These are phyloP conservation scores for Magnaporthiopsis rhizophila DNA, from an alignment of 2,329 filamentous ascomycete species.

Conservation along the genomic window DNA sequence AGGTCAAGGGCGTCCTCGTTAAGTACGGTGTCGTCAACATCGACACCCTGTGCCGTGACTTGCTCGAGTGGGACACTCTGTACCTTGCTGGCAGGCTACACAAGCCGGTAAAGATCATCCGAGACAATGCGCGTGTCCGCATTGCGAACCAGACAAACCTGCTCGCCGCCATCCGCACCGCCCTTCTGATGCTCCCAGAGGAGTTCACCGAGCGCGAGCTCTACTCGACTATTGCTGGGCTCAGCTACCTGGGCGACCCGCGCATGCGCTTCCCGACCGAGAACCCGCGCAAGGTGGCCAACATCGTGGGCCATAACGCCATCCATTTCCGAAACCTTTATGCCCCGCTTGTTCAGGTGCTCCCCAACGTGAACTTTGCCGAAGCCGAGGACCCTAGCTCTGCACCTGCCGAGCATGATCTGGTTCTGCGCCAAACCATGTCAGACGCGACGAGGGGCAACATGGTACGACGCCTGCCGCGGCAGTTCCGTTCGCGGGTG, in stretches of 20 bases:
- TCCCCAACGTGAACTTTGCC: conserved; percentile 83
- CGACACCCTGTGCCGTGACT: conserved; percentile 77
- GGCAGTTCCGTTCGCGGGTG: conserved; percentile 75
- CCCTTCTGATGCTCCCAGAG: conserved; percentile 75
- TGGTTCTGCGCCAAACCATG: conserved; percentile 80
- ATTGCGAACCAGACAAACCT: conserved; percentile 95
- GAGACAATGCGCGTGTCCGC: conserved; percentile 85
- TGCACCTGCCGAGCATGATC: conserved; percentile 41
- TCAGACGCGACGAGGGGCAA: conserved; percentile 83
- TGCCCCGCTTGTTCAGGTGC: conserved; percentile 75
- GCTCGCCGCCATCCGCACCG: conserved; percentile 81
- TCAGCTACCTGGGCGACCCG: conserved; percentile 94
- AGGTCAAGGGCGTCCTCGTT: conserved; percentile 88
- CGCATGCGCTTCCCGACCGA: conserved; percentile 88
- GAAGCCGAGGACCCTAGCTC: conserved; percentile 49
- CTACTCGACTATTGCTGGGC: conserved; percentile 83
- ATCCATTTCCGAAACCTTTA: conserved; percentile 88
- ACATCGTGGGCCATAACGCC: conserved; percentile 90
- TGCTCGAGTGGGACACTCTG: conserved; percentile 85
- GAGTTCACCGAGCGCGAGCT: conserved; percentile 80
- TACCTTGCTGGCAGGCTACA: conserved; percentile 95
- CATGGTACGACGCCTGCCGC: conserved; percentile 89
- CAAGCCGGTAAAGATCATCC: conserved; percentile 95
- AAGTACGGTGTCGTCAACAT: conserved; percentile 98
- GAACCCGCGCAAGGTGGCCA: conserved; percentile 83